A percentile compares a stretch with the other conserved stretches of the same genome.
Conservation (phyloP, 2,329 filamentous ascomycete species). For the Chalaropsis ovoidea region DNA sequence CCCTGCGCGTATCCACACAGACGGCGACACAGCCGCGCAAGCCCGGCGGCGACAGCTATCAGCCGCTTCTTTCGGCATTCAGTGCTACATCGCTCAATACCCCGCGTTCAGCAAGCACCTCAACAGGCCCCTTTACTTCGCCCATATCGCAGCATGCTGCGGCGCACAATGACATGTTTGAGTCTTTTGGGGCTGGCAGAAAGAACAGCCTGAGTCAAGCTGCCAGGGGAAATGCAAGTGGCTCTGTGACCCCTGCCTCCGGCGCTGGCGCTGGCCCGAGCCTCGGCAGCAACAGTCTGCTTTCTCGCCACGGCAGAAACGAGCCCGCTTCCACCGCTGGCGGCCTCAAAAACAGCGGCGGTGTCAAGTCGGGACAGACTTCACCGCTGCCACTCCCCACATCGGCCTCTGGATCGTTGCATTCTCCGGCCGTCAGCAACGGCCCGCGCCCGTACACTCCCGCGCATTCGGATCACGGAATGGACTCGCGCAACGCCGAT, state of each 20-base stretch:
- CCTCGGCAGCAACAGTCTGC: background rate
- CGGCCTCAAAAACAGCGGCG: background rate
- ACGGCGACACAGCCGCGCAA: slow-evolving; percentile 6
- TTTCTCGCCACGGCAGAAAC: slow-evolving; percentile 6
- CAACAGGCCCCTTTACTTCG: background rate
- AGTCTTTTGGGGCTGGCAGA: background rate
- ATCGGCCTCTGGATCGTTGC: background rate
- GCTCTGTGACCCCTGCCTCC: background rate
- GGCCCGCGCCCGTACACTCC: background rate
- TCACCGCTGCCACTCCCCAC: background rate
- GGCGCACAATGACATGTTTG: background rate
- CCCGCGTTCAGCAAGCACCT: slow-evolving; percentile 14
- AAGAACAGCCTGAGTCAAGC: background rate
- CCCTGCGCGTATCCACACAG: slow-evolving; percentile 9
- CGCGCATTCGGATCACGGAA: background rate
- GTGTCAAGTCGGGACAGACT: background rate
- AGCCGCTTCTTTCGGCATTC: slow-evolving; percentile 19
- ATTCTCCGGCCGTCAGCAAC: background rate
- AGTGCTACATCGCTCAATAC: slow-evolving; percentile 18
- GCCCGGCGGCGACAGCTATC: slow-evolving; percentile 6
- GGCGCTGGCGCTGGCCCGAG: background rate
- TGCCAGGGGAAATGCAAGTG: background rate
- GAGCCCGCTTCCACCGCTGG: background rate
- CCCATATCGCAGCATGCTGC: slow-evolving; percentile 5
- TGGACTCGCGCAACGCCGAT: slow-evolving; percentile 7